A percentile compares a stretch with the other conserved stretches of the same genome.
Conservation (phyloP, 306 rosid species). For the Quercus ilex region DNA sequence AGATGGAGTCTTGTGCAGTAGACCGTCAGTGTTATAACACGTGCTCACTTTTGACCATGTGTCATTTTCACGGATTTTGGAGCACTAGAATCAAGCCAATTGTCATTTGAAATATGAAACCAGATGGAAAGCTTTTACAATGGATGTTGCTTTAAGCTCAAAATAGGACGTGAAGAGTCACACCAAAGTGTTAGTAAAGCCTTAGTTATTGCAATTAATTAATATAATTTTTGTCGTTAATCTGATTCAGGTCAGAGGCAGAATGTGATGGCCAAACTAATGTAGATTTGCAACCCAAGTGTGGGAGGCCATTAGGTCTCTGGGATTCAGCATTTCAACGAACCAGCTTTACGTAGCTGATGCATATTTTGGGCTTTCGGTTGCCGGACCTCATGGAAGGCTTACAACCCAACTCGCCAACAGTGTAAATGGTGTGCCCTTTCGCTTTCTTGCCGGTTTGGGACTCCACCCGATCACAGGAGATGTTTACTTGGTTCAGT, state of each 20-base stretch:
- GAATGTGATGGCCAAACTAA: slow-evolving; percentile 47
- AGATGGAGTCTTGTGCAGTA: no score
- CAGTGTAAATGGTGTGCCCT: neutral
- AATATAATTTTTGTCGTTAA: neutral
- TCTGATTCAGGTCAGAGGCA: slow-evolving; percentile 26
- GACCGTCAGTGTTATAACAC: no score
- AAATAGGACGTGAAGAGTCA: no score
- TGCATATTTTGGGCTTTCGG: slow-evolving; percentile 40
- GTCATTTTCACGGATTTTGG: no score
- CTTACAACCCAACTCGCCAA: slow-evolving; percentile 19
- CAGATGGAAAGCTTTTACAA: no score
- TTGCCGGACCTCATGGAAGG: slow-evolving; percentile 15
- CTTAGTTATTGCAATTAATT: neutral
- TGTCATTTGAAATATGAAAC: no score
- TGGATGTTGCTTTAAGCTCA: no score
- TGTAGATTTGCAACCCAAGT: slow-evolving; percentile 26
- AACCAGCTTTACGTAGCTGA: slow-evolving; percentile 33
- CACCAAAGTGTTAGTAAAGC: no score
- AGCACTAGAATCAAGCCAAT: no score
- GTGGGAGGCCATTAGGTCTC: slow-evolving; percentile 62
- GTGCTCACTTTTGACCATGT: no score
- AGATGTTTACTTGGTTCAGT: slow-evolving; percentile 43
- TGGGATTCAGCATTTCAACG: slow-evolving; percentile 32
- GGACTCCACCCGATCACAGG: slow-evolving; percentile 38
- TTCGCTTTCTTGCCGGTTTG: slow-evolving; percentile 24